Evolutionary conservation across 2,329 filamentous ascomycete genomes (phyloP).

Genomic region (Venturia pyrina): DNA sequence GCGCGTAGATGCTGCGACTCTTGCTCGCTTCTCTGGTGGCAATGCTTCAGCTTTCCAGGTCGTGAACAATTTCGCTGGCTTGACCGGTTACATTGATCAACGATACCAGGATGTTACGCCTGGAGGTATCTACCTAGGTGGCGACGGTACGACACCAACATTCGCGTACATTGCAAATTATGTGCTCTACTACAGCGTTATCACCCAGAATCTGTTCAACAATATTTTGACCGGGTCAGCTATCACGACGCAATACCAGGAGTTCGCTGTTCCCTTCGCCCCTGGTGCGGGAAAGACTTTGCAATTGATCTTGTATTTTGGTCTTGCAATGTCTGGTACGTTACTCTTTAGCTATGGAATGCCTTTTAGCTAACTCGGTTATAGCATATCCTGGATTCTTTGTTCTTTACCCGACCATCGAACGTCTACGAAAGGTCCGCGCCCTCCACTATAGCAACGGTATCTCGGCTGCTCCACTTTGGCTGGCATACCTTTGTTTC

Average conservation of each 20-base stretch:
- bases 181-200: conserved; percentile 54
- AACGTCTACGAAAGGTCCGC: conserved; percentile 68
- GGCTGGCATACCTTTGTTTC: conserved; percentile 73
- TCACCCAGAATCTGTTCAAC: conserved; percentile 88
- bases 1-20: conserved; percentile 21
- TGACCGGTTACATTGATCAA: conserved; percentile 53
- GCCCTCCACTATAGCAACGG: conserved; percentile 88
- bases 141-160: conserved; percentile 47
- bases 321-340: conserved; percentile 53
- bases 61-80: conserved; percentile 57
- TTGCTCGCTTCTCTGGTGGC: conserved; percentile 20
- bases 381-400: conserved; percentile 74
- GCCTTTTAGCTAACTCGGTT: background rate
- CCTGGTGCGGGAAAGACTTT: conserved; percentile 61
- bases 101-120: conserved; percentile 61
- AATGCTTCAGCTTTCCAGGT: conserved; percentile 28
- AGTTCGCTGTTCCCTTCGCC: conserved; percentile 65
- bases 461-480: conserved; percentile 69
- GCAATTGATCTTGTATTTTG: conserved; percentile 73
- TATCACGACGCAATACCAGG: conserved; percentile 61
- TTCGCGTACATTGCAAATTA: conserved; percentile 62
- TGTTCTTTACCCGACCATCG: conserved; percentile 76
- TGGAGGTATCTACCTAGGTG: conserved; percentile 70
- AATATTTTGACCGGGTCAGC: conserved; percentile 56
- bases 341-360: background rate